Base-by-base conservation (phyloP, 805 yeast species). In the Nakazawaea sp. region DNA sequence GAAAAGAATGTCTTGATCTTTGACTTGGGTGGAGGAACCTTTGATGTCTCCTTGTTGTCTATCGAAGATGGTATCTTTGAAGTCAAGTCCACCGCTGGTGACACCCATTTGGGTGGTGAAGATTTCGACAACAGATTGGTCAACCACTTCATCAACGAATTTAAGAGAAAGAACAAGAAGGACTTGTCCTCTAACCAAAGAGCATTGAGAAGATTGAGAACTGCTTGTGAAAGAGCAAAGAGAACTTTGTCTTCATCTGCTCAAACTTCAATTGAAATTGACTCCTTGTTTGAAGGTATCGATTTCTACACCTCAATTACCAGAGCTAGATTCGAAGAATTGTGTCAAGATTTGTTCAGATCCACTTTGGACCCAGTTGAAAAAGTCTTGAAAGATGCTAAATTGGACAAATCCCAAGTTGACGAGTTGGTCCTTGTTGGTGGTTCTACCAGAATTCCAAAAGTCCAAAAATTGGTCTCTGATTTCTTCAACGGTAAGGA, bases 161-260 rank as follows among this genome's bases (percentile, higher is more conserved):
- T 89, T 81, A 88, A 90, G 87, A 82, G 96, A 76, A 89, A 90
- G 78, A 78, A 85, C 79, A 86, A 87, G 81, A 86, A 86, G 75
- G 97, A 90, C 62, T 68, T 90, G 52, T 75, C 95, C 37, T 50
- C 77, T 52, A 88, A 89, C 81, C 96, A 88, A 73, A 85, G 97
- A 75, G 94, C 97, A 46, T 74, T 90, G 61, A 87, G 97, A 77
- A 87, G 97, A 81, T 77, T 89, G 65, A 84, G 97, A 79, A 89
- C 97, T 52, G 96, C 97, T 50, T 87, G 95, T 71, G 97, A 89
- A 75, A 81, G 97, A 67, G 97, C 97, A 47, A 89, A 89, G 92
- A 87, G 97, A 78, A 86, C 97, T 45, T 77, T 89, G 57, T 90
- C 97, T 24, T 88, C 96, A 27, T 84, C 95, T 43, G 88, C 97